Evolutionary conservation across 75 land plant species (phyloP).

Genomic region (Pinus albicaulis): DNA sequence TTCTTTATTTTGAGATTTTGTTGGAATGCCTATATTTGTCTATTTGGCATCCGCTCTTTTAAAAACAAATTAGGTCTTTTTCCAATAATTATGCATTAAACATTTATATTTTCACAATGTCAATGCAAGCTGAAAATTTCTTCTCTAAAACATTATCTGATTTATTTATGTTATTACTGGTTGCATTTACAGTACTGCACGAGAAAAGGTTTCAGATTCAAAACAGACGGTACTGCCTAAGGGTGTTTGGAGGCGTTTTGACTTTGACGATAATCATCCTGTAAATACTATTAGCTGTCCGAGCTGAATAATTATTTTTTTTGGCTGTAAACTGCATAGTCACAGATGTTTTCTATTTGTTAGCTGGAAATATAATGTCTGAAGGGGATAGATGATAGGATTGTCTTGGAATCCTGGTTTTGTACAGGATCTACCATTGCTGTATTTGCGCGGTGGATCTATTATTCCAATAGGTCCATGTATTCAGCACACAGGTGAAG

Average conservation of each 20-base stretch:
- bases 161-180: slow-evolving; percentile 3
- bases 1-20: slow-evolving; percentile 14
- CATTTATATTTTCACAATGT: neutral
- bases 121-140: no score
- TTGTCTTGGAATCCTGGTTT: neutral
- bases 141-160: neutral
- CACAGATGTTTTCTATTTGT: no score
- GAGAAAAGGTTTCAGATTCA: slow-evolving; percentile 32
- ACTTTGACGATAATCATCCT: slow-evolving; percentile 89
- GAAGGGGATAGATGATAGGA: neutral
- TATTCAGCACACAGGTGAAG: slow-evolving; percentile 67
- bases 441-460: slow-evolving; percentile 89
- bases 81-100: neutral
- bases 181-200: slow-evolving; percentile 45
- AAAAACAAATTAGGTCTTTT: neutral
- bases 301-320: neutral
- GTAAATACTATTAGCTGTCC: slow-evolving; percentile 18
- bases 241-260: slow-evolving; percentile 87
- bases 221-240: slow-evolving; percentile 43
- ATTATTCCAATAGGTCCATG: slow-evolving; percentile 81
- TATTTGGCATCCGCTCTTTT: neutral
- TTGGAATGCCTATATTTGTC: neutral
- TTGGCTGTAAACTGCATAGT: no score
- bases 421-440: slow-evolving; percentile 77
- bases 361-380: neutral